Percentiles rank a stretch among this genome's conserved stretches.
These are phyloP conservation scores for Rauvolfia tetraphylla DNA, from an alignment of 257 asterid species.

Conservation along the genomic window DNA sequence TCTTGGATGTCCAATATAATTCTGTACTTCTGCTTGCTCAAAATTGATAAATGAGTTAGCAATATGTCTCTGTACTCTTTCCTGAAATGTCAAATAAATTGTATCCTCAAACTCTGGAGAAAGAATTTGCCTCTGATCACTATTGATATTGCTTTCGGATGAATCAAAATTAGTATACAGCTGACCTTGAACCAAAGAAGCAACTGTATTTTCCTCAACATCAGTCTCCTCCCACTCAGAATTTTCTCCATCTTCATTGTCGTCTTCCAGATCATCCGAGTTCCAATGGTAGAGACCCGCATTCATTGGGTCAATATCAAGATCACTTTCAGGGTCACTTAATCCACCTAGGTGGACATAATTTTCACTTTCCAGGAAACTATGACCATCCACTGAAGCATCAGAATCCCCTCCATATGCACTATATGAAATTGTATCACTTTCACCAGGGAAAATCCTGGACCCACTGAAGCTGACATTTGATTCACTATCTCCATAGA, in stretches of 20 bases:
- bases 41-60: constrained; percentile 33
- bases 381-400: constrained; percentile 62
- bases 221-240: constrained; percentile 65
- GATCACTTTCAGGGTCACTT: constrained; percentile 63
- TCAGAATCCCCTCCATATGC: constrained; percentile 70
- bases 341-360: constrained; percentile 40
- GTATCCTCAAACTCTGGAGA: constrained; percentile 39
- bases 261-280: constrained; percentile 57
- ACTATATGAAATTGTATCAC: constrained; percentile 54
- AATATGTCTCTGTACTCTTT: constrained; percentile 24
- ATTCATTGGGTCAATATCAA: constrained; percentile 92
- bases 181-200: constrained; percentile 29
- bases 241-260: constrained; percentile 30
- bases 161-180: constrained; percentile 24
- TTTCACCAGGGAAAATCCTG: constrained; percentile 50
- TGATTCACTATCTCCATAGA: constrained; percentile 71
- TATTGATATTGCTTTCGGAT: constrained; percentile 22
- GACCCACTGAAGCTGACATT: constrained; percentile 63
- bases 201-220: constrained; percentile 34
- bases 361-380: constrained; percentile 49
- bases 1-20: constrained; percentile 34
- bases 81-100: constrained; percentile 26
- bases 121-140: constrained; percentile 31
- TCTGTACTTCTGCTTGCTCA: constrained; percentile 31
- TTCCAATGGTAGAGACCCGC: constrained; percentile 72